Evolutionary conservation across 331 rosid genomes (phyloP).

Genomic region (Saraca asoca): DNA sequence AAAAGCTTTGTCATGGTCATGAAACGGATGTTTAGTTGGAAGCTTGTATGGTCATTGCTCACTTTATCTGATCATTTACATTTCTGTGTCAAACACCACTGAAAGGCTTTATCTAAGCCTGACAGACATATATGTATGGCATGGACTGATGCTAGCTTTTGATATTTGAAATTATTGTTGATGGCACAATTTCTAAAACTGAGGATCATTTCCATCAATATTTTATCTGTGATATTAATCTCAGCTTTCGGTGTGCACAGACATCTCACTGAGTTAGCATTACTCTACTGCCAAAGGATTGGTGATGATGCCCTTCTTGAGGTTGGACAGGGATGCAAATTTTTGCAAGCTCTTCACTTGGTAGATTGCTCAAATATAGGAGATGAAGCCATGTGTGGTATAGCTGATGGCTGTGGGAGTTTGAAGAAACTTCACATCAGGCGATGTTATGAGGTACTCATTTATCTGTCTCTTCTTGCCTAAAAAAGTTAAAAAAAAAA

Average conservation of each 20-base stretch:
- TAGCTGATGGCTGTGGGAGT: conserved; percentile 81
- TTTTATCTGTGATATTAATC: conserved; percentile 32
- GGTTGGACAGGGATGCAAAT: conserved; percentile 83
- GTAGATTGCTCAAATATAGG: conserved; percentile 94
- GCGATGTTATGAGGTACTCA: conserved; percentile 84
- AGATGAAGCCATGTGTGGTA: conserved; percentile 80
- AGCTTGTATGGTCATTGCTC: conserved; percentile 6
- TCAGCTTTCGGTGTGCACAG: conserved; percentile 49
- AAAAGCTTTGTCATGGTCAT: too few species aligned
- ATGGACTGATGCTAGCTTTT: background rate
- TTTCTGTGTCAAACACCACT: background rate
- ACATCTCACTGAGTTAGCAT: conserved; percentile 67
- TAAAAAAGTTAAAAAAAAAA: background rate
- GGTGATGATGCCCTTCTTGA: conserved; percentile 70
- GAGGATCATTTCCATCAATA: conserved; percentile 1
- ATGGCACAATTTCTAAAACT: conserved; percentile 22
- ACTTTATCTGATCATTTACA: background rate
- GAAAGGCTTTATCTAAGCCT: background rate
- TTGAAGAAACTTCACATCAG: conserved; percentile 90
- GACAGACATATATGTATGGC: background rate
- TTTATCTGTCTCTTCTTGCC: background rate
- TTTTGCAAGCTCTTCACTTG: conserved; percentile 86
- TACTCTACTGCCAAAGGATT: conserved; percentile 88
- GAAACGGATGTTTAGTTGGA: too few species aligned
- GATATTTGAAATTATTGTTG: conserved; percentile 6